Evolutionary conservation across 2,329 filamentous ascomycete species (phyloP), one percentile per base, ranked within the genome.

Genomic region (Mycosphaerelloides madeirae): DNA sequence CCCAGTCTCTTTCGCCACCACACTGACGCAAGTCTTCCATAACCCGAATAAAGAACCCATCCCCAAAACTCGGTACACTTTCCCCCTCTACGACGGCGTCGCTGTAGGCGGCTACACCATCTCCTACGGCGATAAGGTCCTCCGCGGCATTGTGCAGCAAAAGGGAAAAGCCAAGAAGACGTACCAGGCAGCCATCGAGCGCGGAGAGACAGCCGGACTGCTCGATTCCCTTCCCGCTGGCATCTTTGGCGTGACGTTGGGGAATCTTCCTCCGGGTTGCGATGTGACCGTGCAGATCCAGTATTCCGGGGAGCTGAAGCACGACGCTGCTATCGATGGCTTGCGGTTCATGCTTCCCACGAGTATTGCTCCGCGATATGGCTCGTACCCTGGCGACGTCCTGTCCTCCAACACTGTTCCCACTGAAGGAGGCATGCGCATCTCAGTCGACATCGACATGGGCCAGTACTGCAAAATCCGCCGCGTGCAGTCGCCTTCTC

Each of bases 51-150:
- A 55, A 1, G 55, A 63, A 2, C 60, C 67, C 8, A 74, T 82
- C 47, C 58, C 69, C 7, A 69, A 86, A 57, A 73, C 80, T 13
- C 70, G 71, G 12, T 89, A 89, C 60, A 74, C 75, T 0, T 88
- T 89, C 50, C 85, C 85, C 0, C 70, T 89, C 0, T 85, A 83
- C 51, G 82, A 87, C 57, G 84, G 84, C 8, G 80, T 85, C 13
- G 83, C 79, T 6, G 79, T 89, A 1, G 81, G 83, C 6, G 74
- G 70, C 3, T 89, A 88, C 52, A 76, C 71, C 3, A 87, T 83
- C 64, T 76, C 70, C 12, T 72, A 88, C 36, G 81, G 76, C 28
- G 66, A 73, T 25, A 77, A 79, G 11, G 69, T 78, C 13, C 78
- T 86, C 53, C 70, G 70, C 3, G 84, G 85, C 12, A 63, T 82